These are phyloP conservation scores for Arthrobotrys megalospora DNA, from an alignment of 2,329 filamentous ascomycete species.

Conservation along the genomic window DNA sequence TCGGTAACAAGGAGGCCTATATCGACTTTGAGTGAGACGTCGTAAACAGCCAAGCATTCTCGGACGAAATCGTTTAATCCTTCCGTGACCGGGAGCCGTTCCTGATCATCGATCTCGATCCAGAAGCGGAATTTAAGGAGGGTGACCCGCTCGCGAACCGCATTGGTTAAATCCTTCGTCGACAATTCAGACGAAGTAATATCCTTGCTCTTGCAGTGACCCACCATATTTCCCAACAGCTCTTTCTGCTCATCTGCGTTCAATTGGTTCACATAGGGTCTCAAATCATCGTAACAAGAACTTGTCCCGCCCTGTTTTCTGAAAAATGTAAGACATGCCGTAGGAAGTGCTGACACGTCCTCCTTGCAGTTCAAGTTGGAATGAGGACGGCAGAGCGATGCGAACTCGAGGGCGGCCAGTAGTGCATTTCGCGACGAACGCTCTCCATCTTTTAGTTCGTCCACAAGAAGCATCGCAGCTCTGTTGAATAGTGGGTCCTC, in stretches of 20 bases:
- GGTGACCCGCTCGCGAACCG: slow-evolving; percentile 33
- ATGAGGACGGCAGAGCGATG: slow-evolving; percentile 62
- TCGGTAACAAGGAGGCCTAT: slow-evolving; percentile 63
- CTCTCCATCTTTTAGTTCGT: slow-evolving; percentile 50
- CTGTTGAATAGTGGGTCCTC: slow-evolving; percentile 51
- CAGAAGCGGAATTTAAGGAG: slow-evolving; percentile 51
- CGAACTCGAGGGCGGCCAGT: slow-evolving; percentile 63
- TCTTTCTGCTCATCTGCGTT: slow-evolving; percentile 60
- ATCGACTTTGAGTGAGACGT: slow-evolving; percentile 63
- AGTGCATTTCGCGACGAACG: slow-evolving; percentile 62
- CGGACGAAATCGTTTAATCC: slow-evolving; percentile 42
- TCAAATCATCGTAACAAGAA: slow-evolving; percentile 65
- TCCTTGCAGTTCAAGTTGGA: slow-evolving; percentile 62
- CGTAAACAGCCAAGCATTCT: slow-evolving; percentile 61
- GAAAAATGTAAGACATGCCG: slow-evolving; percentile 64
- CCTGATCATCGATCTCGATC: slow-evolving; percentile 57
- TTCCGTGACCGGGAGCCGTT: slow-evolving; percentile 38
- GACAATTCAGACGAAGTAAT: slow-evolving; percentile 47
- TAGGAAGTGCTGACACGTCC: slow-evolving; percentile 62
- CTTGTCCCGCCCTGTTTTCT: slow-evolving; percentile 63
- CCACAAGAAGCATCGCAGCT: slow-evolving; percentile 43
- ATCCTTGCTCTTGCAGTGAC: slow-evolving; percentile 46
- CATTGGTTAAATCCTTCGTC: slow-evolving; percentile 44
- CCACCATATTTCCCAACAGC: slow-evolving; percentile 61
- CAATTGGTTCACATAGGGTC: slow-evolving; percentile 63